Evolutionary conservation across 345 rosid genomes (phyloP), one percentile per base, ranked within the genome.

Genomic region (Murraya paniculata): DNA sequence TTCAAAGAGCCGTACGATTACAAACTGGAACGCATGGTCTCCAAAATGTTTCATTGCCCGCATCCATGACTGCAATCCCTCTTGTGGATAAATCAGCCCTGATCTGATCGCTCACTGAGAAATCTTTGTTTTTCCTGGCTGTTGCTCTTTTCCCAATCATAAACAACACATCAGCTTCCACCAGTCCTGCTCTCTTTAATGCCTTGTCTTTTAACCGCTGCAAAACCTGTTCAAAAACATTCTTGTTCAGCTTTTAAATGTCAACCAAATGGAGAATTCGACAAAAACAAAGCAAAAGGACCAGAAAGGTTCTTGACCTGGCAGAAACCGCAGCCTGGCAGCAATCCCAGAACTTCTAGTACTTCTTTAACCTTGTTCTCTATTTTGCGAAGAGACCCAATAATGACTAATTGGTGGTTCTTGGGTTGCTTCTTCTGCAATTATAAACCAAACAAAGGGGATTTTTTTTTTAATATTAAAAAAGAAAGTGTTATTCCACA

Each of bases 31-130:
- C 79, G 19, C 97, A 93, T 9, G 98, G 98, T 73, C 97, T 88
- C 98, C 98, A 95, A 28, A 86, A 80, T 3, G 97, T 93, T 75
- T 87, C 93, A 25, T 80, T 82, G 33, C 98, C 97, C 18, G 81
- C 68, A 88, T 93, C 98, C 99, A 93, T 90, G 0, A 95, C 85
- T 2, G 92, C 94, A 82, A 93, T 91, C 36, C 99, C 98, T 73
- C 90, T 79, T 14, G 62, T 64, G 36, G 87, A 71, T 79, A 95
- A 77, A n/a, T 87, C 88, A 25, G 88, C 87, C 84, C 99, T 90
- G 48, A 92, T 87, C 83, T 83, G 81, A 88, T 93, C 98, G 68
- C 96, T 88, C 79, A 55, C 90, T 5, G 74, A 71, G 27, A 93
- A 95, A 7, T 93, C 93, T 80, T 93, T 91, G 22, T 91, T 88